Conservation (phyloP, 768 basidiomycete species). For the Suillus cothurnatus region DNA sequence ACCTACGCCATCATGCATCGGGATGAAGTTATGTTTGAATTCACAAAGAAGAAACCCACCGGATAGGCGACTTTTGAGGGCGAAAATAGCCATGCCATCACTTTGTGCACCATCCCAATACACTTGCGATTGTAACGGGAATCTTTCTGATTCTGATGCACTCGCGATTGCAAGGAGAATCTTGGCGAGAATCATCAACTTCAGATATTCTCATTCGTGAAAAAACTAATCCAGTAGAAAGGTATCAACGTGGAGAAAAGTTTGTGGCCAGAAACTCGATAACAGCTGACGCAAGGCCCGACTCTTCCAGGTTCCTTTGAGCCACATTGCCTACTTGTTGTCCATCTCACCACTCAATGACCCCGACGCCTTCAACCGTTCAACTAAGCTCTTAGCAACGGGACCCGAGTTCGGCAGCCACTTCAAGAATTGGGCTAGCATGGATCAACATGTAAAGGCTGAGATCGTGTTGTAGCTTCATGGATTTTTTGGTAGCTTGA, state of each 20-base stretch:
- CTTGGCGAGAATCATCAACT: background rate
- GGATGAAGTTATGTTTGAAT: background rate
- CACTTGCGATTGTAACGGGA: background rate
- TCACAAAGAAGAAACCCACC: background rate
- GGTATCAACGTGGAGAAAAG: background rate
- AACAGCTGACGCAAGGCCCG: background rate
- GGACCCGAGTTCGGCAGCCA: background rate
- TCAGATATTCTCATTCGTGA: background rate
- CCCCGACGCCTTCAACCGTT: background rate
- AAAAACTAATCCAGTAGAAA: background rate
- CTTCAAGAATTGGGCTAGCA: background rate
- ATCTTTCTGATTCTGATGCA: background rate
- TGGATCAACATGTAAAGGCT: too few species aligned
- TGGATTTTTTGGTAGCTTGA: slow-evolving; percentile 71
- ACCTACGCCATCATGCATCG: background rate
- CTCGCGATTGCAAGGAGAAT: background rate
- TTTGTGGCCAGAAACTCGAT: background rate
- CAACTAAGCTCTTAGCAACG: background rate
- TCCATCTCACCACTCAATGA: background rate
- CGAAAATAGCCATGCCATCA: background rate
- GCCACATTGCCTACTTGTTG: background rate
- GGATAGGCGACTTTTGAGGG: background rate
- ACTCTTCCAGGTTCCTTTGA: background rate
- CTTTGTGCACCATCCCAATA: background rate
- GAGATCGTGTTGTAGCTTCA: slow-evolving; percentile 20